Evolutionary conservation across 2,329 filamentous ascomycete genomes (phyloP).

Genomic region (Botrytis aclada): DNA sequence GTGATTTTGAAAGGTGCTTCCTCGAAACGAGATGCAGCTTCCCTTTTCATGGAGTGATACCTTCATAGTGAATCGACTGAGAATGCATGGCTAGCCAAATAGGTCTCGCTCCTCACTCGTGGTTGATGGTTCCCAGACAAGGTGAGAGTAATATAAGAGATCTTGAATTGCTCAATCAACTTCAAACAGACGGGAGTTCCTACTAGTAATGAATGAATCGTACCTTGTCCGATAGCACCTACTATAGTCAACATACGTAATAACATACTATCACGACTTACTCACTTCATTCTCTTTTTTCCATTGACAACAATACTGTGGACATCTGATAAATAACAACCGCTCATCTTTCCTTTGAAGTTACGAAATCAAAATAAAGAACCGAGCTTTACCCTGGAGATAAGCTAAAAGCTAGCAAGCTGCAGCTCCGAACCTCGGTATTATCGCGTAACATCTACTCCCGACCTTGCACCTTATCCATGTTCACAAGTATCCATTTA

Average conservation of each 20-base stretch:
- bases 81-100: not conserved
- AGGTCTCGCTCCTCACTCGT: not conserved
- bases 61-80: not conserved
- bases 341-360: not conserved
- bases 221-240: not conserved
- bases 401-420: not conserved
- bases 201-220: not conserved
- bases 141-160: not conserved
- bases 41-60: not conserved
- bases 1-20: not conserved
- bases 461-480: slow-evolving; percentile 5
- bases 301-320: not conserved
- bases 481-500: slow-evolving; percentile 5
- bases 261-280: not conserved
- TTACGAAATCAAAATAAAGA: not conserved
- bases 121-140: not conserved
- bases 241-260: not conserved
- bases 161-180: not conserved
- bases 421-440: slow-evolving; percentile 18
- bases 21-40: not conserved
- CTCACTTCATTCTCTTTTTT: not conserved
- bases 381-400: not conserved
- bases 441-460: slow-evolving; percentile 12
- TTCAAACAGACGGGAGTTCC: not conserved
- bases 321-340: not conserved